Evolutionary conservation across 495 filamentous ascomycete genomes (phyloP), one percentile per base, ranked within the genome.

Genomic region (Tuber microsphaerosporum): DNA sequence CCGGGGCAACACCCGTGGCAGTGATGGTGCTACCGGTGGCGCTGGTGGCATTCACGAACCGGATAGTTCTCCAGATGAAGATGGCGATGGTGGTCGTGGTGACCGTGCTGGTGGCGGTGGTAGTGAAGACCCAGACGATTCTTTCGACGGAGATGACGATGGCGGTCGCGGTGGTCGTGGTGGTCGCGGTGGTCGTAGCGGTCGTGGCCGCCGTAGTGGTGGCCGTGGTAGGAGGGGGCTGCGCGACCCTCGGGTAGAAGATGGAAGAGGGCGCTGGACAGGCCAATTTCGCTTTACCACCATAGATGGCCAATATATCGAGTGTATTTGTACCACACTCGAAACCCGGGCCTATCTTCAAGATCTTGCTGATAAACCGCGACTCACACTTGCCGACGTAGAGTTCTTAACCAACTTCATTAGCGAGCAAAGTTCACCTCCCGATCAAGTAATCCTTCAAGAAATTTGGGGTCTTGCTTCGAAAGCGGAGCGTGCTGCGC

Each of bases 361-460:
- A n/a, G 76, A 79, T 71, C 77, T 79, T 22, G 70, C 70, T 17
- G 76, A 79, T 20, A 61, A 71, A 37, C 73, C 77, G 12, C 77
- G 77, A 26, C 76, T 79, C 45, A 75, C 77, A 4, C 37, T 72
- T 31, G 14, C 20, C 17, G 77, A 79, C 34, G 77, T 77, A 22
- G n/a, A 34, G 20, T 76, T 79, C 26, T 46, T 79, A 17, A 68
- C 69, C 7, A 42, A 43, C 12, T 79, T 79, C 16, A 70, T 79
- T 46, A 77, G 73, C 17, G 41, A 51, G n/a, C 77, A 79, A 37
- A 71, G 72, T 44, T 48, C 48, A 42, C 77, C 76, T 12, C 77
- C 77, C 5, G 77, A 79, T 12, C 77, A 74, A 20, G 77, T 79
- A 70, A 73, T 79, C 56, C 73, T 79, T 19, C 78, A 79, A 48